These are phyloP conservation scores for Zygosaccharomyces sapae DNA, from an alignment of 1,139 yeast species.

Conservation along the genomic window DNA sequence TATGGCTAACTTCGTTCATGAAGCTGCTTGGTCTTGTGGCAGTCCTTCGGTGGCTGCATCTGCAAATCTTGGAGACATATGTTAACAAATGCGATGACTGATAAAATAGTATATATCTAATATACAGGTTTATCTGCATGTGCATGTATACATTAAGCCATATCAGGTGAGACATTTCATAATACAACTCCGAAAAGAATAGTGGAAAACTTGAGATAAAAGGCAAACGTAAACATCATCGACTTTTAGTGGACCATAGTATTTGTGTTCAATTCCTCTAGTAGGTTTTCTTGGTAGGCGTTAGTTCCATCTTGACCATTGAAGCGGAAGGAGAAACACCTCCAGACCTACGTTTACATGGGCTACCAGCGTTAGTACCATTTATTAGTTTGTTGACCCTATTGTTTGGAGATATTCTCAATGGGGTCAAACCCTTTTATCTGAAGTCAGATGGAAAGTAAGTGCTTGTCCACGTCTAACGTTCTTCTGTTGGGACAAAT, in stretches of 20 bases:
- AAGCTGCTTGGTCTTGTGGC: background rate
- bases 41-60: too few relatives aligned
- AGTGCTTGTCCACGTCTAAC: constrained; percentile 32
- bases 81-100: too few relatives aligned
- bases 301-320: constrained; percentile 14
- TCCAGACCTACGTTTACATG: constrained; percentile 6
- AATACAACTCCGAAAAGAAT: constrained; percentile 1
- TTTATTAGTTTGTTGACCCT: constrained; percentile 34
- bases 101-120: background rate
- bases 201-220: background rate
- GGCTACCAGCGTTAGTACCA: constrained; percentile 15
- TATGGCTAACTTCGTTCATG: background rate
- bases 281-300: constrained; percentile 19
- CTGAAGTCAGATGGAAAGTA: constrained; percentile 33
- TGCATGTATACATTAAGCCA: background rate
- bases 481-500: constrained; percentile 13
- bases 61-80: too few relatives aligned
- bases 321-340: constrained; percentile 3
- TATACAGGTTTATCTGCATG: background rate
- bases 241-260: constrained; percentile 14
- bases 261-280: constrained; percentile 22
- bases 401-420: constrained; percentile 33
- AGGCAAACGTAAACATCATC: background rate
- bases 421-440: constrained; percentile 31
- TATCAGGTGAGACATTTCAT: background rate